Percentiles rank a stretch among this genome's conserved stretches.
Evolutionary conservation across 768 basidiomycete genomes (phyloP).

Genomic region (Termitomyces sp.): DNA sequence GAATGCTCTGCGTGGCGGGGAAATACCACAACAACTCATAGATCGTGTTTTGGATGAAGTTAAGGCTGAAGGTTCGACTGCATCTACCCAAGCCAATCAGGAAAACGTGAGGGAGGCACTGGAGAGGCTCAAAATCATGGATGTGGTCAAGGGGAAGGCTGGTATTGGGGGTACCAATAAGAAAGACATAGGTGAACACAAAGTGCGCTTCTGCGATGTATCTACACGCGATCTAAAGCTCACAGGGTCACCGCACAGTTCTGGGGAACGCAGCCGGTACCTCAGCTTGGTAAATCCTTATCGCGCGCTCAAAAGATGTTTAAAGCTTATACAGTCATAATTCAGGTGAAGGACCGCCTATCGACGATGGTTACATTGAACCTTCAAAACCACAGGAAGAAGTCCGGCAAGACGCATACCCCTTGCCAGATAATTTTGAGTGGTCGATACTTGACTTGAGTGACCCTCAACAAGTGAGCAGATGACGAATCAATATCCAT

Average conservation of each 20-base stretch:
- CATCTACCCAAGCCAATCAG: conserved; percentile 44
- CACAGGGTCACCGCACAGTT: conserved; percentile 50
- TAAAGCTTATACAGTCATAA: background rate
- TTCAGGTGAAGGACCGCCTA: conserved; percentile 56
- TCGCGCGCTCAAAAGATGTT: background rate
- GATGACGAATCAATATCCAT: background rate
- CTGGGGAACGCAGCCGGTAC: conserved; percentile 97
- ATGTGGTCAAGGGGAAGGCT: conserved; percentile 77
- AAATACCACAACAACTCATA: conserved; percentile 58
- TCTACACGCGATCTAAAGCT: conserved; percentile 1
- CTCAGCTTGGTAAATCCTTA: conserved; percentile 59
- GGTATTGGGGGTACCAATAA: conserved; percentile 71
- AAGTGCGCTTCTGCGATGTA: conserved; percentile 43
- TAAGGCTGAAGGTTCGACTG: conserved; percentile 47
- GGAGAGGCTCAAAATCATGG: conserved; percentile 79
- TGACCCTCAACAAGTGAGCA: conserved; percentile 63
- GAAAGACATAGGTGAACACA: conserved; percentile 84
- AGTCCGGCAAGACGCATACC: conserved; percentile 84
- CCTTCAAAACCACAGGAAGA: conserved; percentile 68
- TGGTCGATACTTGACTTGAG: conserved; percentile 83
- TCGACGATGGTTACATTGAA: conserved; percentile 87
- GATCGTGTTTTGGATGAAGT: conserved; percentile 66
- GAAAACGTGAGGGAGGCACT: conserved; percentile 66
- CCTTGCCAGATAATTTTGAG: conserved; percentile 87
- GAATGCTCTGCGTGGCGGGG: conserved; percentile 42